phyloP scores from a whole-genome alignment of 495 filamentous ascomycete genomes.

The Talaromyces ruber region DNA sequence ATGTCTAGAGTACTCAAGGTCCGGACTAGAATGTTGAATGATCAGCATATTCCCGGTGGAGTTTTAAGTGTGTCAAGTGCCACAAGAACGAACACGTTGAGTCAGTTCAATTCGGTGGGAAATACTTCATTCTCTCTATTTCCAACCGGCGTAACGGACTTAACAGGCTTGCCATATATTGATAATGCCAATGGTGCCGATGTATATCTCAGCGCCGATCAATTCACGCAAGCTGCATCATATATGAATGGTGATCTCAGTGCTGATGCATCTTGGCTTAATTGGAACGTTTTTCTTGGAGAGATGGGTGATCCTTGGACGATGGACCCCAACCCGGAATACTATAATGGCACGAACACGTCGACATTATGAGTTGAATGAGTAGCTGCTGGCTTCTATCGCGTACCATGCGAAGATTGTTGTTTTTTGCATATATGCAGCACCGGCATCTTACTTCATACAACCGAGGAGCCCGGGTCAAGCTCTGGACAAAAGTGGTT shows the following conservation, averaged over 20 bases:
- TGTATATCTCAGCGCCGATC: not conserved
- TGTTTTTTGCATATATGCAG: too few relatives aligned
- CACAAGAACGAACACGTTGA: not conserved
- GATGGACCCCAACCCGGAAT: not conserved
- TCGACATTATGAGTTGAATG: not conserved
- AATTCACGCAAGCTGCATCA: not conserved
- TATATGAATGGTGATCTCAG: not conserved
- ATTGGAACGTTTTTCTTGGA: not conserved
- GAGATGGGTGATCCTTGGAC: not conserved
- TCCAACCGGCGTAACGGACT: not conserved
- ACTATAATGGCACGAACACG: not conserved
- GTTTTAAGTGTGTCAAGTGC: not conserved
- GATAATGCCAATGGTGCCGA: not conserved
- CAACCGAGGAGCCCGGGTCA: too few relatives aligned
- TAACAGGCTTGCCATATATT: not conserved
- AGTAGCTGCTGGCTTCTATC: not conserved
- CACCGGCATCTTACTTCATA: too few relatives aligned
- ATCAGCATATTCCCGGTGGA: not conserved
- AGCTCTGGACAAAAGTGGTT: not conserved
- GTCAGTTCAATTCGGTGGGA: not conserved
- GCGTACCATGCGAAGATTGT: too few relatives aligned
- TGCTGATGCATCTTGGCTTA: not conserved
- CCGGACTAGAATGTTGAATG: not conserved
- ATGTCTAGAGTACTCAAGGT: constrained; percentile 24
- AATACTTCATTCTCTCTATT: not conserved